Conservation (phyloP, 805 yeast genomes). For the Kregervanrija delftensis region DNA sequence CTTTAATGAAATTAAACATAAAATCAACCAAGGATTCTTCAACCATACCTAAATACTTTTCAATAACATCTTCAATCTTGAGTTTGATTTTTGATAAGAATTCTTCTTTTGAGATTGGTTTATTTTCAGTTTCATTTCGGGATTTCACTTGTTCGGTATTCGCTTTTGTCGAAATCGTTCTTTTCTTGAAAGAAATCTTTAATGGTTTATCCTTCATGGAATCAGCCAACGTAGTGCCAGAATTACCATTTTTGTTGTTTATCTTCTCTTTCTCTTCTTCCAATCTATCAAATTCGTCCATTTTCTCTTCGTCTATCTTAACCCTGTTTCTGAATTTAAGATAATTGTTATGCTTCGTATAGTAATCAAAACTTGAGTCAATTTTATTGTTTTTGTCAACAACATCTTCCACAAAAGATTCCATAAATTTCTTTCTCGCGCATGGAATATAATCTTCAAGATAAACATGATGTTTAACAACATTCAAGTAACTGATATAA, state of each 20-base stretch:
- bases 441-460: slow-evolving; percentile 12
- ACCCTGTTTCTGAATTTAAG: slow-evolving; percentile 31
- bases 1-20: slow-evolving; percentile 32
- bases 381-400: slow-evolving; percentile 23
- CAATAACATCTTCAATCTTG: slow-evolving; percentile 37
- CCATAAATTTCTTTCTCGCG: slow-evolving; percentile 20
- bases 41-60: slow-evolving; percentile 45
- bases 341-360: slow-evolving; percentile 37
- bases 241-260: slow-evolving; percentile 14
- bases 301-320: slow-evolving; percentile 35
- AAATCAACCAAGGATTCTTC: slow-evolving; percentile 45
- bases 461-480: slow-evolving; percentile 24
- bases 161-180: neutral
- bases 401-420: slow-evolving; percentile 23
- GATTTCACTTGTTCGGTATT: too few relatives aligned
- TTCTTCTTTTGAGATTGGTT: neutral
- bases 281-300: slow-evolving; percentile 32
- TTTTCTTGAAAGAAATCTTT: slow-evolving; percentile 18
- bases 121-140: neutral
- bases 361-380: slow-evolving; percentile 29
- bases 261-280: slow-evolving; percentile 32
- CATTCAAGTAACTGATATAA: slow-evolving; percentile 28
- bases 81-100: slow-evolving; percentile 23
- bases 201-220: slow-evolving; percentile 12
- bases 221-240: slow-evolving; percentile 11